Evolutionary conservation across 345 rosid species (phyloP).

Genomic region (Psidium friedrichsthalianum): DNA sequence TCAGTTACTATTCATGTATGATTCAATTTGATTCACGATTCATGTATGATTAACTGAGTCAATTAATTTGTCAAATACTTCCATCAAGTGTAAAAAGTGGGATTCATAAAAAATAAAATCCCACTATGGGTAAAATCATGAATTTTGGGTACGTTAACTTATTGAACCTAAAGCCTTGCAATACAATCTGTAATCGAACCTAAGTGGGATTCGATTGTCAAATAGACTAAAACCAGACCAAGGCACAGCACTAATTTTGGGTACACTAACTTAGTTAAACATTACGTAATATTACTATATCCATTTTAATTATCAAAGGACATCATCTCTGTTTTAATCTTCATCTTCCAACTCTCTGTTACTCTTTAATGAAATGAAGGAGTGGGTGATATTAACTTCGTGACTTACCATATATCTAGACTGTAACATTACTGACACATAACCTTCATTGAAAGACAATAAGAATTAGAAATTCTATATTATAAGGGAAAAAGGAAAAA

Average conservation of each 20-base stretch:
- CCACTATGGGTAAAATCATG: too few relatives aligned
- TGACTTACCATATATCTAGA: background rate
- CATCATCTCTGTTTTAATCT: background rate
- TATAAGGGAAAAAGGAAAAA: background rate
- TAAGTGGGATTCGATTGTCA: background rate
- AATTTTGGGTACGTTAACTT: too few relatives aligned
- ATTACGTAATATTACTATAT: background rate
- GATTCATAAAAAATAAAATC: background rate
- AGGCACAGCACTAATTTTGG: background rate
- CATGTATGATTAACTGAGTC: background rate
- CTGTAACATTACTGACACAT: background rate
- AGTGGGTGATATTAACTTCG: background rate
- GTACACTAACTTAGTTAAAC: background rate
- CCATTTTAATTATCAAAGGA: background rate
- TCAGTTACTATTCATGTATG: background rate
- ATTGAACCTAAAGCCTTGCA: background rate
- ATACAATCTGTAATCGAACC: background rate
- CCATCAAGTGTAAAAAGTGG: background rate
- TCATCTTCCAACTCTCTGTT: background rate
- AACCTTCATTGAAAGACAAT: background rate
- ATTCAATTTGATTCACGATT: background rate
- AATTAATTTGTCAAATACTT: background rate
- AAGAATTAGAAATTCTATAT: background rate
- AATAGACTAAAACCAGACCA: background rate
- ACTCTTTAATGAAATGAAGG: background rate